Percentiles rank a stretch among this genome's conserved stretches.
phyloP scores from a whole-genome alignment of 208 protist species.

The Acanthamoeba divionensis region DNA sequence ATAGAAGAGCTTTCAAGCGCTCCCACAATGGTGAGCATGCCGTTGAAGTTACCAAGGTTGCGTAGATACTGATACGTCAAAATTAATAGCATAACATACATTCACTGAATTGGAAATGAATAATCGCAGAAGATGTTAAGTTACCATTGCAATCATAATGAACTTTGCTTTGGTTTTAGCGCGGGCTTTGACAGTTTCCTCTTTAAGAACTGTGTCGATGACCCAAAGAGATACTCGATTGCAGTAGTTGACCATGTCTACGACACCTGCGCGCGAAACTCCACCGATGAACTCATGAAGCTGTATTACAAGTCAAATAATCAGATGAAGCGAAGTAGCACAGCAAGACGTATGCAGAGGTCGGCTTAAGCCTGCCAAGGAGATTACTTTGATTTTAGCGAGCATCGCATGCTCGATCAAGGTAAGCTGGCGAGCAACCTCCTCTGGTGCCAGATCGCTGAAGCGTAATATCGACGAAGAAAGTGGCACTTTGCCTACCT shows the following conservation, averaged over 20 bases:
- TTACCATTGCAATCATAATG: background rate
- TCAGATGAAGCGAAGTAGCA: background rate
- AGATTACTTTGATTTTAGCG: background rate
- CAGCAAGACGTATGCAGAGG: too few relatives aligned
- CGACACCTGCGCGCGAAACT: background rate
- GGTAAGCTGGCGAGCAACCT: background rate
- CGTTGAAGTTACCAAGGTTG: background rate
- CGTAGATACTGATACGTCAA: background rate
- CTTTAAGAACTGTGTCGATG: background rate
- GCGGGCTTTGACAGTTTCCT: background rate
- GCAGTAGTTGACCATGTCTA: background rate
- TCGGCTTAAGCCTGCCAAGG: too few relatives aligned
- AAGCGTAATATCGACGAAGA: background rate
- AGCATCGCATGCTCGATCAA: background rate
- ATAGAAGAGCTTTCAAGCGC: too few relatives aligned
- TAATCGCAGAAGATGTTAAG: background rate
- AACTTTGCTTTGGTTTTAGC: background rate
- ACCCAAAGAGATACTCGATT: background rate
- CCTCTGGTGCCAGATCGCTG: conserved; percentile 62
- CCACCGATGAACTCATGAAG: background rate
- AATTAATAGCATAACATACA: background rate
- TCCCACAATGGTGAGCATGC: background rate
- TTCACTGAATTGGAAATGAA: background rate
- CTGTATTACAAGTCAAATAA: background rate
- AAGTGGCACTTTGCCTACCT: too few relatives aligned